These are phyloP conservation scores for Chalciporus sphaerocephalus DNA, from an alignment of 768 basidiomycete species.

Conservation along the genomic window DNA sequence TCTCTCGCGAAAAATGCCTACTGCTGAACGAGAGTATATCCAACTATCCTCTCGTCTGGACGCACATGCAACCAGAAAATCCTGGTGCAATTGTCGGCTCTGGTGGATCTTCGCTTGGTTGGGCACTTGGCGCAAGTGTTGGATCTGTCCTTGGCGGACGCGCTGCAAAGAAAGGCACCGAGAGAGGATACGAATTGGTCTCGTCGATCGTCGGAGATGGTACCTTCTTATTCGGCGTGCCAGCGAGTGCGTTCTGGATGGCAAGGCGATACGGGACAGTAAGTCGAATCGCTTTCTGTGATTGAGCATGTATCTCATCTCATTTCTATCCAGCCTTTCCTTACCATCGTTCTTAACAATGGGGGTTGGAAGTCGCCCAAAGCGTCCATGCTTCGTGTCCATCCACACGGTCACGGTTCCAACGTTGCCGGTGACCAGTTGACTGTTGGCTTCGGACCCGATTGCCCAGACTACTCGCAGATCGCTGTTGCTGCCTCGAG, in stretches of 20 bases:
- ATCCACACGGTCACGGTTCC: constrained; percentile 55
- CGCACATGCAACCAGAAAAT: constrained; percentile 49
- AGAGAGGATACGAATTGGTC: constrained; percentile 46
- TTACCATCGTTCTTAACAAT: constrained; percentile 69
- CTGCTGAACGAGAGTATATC: constrained; percentile 63
- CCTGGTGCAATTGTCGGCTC: constrained; percentile 51
- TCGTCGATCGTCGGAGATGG: constrained; percentile 66
- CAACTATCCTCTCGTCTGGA: constrained; percentile 52
- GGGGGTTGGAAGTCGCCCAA: constrained; percentile 68
- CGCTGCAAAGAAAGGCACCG: constrained; percentile 16
- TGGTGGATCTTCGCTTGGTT: constrained; percentile 66
- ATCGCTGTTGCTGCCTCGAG: constrained; percentile 66
- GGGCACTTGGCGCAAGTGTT: constrained; percentile 61
- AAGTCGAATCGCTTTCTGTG: constrained; percentile 12
- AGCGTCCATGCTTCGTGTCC: constrained; percentile 59
- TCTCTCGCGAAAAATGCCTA: constrained; percentile 40
- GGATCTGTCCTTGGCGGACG: constrained; percentile 50
- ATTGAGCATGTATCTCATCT: background rate
- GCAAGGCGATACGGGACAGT: constrained; percentile 65
- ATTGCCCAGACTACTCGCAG: constrained; percentile 53
- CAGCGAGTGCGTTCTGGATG: constrained; percentile 68
- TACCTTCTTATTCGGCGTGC: constrained; percentile 62
- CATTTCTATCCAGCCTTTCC: constrained; percentile 50
- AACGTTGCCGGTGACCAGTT: constrained; percentile 43
- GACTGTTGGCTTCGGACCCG: constrained; percentile 61